phyloP scores from a whole-genome alignment of 371 early-diverging fungal species.

The Lichtheimia ornata region DNA sequence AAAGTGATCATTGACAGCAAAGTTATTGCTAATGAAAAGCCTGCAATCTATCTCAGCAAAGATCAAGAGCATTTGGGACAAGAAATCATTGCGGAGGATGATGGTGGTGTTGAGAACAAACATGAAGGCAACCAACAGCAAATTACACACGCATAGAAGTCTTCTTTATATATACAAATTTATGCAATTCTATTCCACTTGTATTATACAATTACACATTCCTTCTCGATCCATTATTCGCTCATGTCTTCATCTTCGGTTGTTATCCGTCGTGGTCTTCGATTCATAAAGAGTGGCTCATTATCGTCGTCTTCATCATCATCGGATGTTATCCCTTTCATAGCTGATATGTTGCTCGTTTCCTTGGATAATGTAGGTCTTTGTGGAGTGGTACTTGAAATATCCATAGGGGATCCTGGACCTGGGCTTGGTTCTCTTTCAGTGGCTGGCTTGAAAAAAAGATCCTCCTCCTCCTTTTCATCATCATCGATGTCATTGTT shows the following conservation, averaged over 20 bases:
- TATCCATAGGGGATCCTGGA: too few relatives aligned
- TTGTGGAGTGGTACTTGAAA: too few relatives aligned
- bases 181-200: constrained; percentile 7
- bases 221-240: constrained; percentile 1
- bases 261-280: not conserved
- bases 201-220: constrained; percentile 8
- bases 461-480: constrained; percentile 6
- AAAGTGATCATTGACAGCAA: constrained; percentile 73
- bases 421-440: too few relatives aligned
- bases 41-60: constrained; percentile 63
- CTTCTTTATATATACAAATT: constrained; percentile 3
- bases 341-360: too few relatives aligned
- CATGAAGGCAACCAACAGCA: constrained; percentile 13
- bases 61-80: constrained; percentile 48
- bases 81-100: constrained; percentile 38
- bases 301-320: constrained; percentile 9
- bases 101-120: constrained; percentile 15
- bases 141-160: constrained; percentile 23
- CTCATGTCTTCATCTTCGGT: constrained; percentile 6
- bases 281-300: constrained; percentile 12
- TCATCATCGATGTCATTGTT: not conserved
- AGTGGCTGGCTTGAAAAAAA: not conserved
- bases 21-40: constrained; percentile 58
- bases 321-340: not conserved
- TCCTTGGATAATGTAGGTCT: too few relatives aligned